Percentiles rank a stretch among this genome's conserved stretches.
phyloP scores from a whole-genome alignment of 805 yeast species.

The Metschnikowia kunwiensis region DNA sequence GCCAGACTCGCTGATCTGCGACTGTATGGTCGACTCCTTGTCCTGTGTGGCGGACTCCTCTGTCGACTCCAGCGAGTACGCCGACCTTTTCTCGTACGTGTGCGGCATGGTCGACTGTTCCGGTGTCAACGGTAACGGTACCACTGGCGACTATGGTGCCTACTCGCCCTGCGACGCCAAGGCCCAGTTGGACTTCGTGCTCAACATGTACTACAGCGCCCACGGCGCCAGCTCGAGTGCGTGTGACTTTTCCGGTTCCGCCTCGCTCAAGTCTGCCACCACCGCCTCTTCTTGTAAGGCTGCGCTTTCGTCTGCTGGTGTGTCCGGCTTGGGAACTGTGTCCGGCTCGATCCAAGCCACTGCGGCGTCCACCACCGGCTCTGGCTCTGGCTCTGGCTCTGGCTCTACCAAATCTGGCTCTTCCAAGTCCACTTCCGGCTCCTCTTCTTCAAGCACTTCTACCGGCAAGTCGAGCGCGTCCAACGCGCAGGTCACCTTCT shows the following conservation, averaged over 20 bases:
- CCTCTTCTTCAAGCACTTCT: conserved; percentile 13
- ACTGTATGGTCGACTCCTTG: conserved; percentile 34
- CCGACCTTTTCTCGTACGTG: conserved; percentile 31
- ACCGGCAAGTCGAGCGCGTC: conserved; percentile 21
- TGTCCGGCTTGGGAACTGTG: conserved; percentile 62
- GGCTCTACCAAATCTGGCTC: conserved; percentile 3
- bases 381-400: conserved; percentile 18
- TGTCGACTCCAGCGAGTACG: conserved; percentile 32
- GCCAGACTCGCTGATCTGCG: conserved; percentile 37
- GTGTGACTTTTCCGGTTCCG: conserved; percentile 62
- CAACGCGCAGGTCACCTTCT: conserved; percentile 17
- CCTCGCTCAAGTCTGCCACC: conserved; percentile 42
- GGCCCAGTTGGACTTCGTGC: conserved; percentile 37
- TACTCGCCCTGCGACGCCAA: conserved; percentile 37
- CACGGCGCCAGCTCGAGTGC: conserved; percentile 46
- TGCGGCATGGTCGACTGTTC: conserved; percentile 36
- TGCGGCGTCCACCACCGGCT: conserved; percentile 24
- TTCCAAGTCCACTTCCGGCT: conserved; percentile 1
- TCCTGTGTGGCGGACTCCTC: conserved; percentile 32
- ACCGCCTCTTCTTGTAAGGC: conserved; percentile 56
- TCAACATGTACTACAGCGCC: conserved; percentile 39
- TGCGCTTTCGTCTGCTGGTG: conserved; percentile 62
- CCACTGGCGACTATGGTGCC: conserved; percentile 41
- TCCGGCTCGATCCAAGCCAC: conserved; percentile 15
- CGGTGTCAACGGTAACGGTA: conserved; percentile 38